phyloP scores from a whole-genome alignment of 1,284 basidiomycete species.

The Rhodotorula sp. region DNA sequence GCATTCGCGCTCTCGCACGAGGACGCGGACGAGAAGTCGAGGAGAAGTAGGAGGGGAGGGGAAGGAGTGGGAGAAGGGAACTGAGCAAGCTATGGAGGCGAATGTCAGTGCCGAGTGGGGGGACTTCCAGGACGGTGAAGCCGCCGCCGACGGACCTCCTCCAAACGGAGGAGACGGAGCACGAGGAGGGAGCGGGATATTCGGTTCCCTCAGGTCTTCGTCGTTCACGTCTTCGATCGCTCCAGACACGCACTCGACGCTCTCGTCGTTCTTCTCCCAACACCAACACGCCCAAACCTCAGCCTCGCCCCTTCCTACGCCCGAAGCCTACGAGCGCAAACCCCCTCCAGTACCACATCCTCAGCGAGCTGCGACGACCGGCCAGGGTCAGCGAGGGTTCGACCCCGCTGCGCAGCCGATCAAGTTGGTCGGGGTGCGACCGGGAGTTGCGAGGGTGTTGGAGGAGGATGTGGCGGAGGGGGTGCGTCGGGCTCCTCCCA shows the following conservation, averaged over 20 bases:
- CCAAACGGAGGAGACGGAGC: background rate
- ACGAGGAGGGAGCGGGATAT: too few relatives aligned
- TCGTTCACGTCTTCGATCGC: background rate
- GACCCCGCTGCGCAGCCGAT: constrained; percentile 32
- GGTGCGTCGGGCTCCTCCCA: constrained; percentile 1
- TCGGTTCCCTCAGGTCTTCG: too few relatives aligned
- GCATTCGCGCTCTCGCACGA: background rate
- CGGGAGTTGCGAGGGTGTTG: constrained; percentile 21
- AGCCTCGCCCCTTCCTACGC: background rate
- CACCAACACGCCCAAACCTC: background rate
- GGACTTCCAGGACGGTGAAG: constrained; percentile 7
- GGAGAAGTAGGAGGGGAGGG: constrained; percentile 8
- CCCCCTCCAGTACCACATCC: background rate
- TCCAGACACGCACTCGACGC: background rate
- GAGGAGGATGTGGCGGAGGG: constrained; percentile 37
- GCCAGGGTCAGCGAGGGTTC: background rate
- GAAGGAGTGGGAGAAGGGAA: background rate
- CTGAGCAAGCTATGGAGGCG: background rate
- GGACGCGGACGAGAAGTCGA: background rate
- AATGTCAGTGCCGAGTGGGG: constrained; percentile 18
- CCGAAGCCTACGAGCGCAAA: background rate
- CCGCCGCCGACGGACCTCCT: background rate
- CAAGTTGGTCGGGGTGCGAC: constrained; percentile 16
- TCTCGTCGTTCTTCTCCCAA: constrained; percentile 3
- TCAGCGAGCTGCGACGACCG: background rate